phyloP scores from a whole-genome alignment of 345 rosid genomes.

The Murraya paniculata region DNA sequence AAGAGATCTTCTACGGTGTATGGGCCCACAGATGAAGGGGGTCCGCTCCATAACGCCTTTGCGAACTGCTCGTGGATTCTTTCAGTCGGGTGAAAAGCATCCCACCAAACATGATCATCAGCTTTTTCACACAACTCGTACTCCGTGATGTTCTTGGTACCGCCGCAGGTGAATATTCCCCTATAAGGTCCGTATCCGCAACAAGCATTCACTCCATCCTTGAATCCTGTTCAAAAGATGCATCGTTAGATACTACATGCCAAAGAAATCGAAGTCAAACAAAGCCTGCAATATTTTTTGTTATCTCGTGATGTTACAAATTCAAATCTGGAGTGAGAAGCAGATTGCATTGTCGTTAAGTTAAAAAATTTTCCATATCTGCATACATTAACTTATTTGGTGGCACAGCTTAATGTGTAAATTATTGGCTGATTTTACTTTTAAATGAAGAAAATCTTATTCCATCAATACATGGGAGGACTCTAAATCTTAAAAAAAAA shows the following conservation, averaged over 20 bases:
- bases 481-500: too few species aligned
- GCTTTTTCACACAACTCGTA: conserved; percentile 36
- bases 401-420: too few species aligned
- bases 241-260: background rate
- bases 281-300: background rate
- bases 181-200: conserved; percentile 47
- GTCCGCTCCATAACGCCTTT: conserved; percentile 35
- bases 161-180: conserved; percentile 40
- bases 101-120: conserved; percentile 48
- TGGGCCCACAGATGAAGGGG: conserved; percentile 29
- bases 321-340: too few species aligned
- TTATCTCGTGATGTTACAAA: too few species aligned
- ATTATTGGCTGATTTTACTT: too few species aligned
- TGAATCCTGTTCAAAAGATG: conserved; percentile 32
- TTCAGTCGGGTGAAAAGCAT: conserved; percentile 52
- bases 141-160: conserved; percentile 22
- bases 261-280: background rate
- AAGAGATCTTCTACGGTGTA: conserved; percentile 38
- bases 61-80: conserved; percentile 40
- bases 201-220: conserved; percentile 47
- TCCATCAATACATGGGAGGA: too few species aligned
- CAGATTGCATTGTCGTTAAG: too few species aligned
- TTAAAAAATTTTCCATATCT: too few species aligned
- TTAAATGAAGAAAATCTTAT: too few species aligned
- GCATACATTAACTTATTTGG: too few species aligned